Conservation (phyloP, 2,329 filamentous ascomycete species). For the Huntiella moniliformis region DNA sequence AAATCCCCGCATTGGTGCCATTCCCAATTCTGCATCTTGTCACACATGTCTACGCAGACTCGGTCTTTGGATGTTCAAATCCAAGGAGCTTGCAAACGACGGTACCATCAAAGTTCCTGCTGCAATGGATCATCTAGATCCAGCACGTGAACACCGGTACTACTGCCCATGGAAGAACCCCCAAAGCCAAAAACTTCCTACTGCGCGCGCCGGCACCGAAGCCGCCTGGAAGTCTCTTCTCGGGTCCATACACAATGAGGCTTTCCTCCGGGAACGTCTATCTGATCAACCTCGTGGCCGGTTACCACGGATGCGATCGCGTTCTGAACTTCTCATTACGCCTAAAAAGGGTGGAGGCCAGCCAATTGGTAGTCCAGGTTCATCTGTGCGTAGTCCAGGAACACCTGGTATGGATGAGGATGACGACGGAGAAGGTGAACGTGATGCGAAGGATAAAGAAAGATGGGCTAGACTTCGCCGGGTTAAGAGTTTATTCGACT, state of each 20-base stretch:
- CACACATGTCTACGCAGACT: slow-evolving; percentile 72
- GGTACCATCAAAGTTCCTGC: slow-evolving; percentile 37
- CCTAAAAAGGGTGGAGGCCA: slow-evolving; percentile 14
- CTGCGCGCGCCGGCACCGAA: slow-evolving; percentile 19
- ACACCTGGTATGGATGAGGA: not conserved
- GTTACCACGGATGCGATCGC: slow-evolving; percentile 9
- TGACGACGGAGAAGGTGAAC: slow-evolving; percentile 18
- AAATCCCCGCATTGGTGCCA: slow-evolving; percentile 34
- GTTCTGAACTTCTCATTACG: slow-evolving; percentile 6
- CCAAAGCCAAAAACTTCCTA: slow-evolving; percentile 32
- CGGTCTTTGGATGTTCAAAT: slow-evolving; percentile 85
- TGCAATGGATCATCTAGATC: slow-evolving; percentile 49
- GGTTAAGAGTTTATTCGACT: slow-evolving; percentile 53
- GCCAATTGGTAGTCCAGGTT: not conserved
- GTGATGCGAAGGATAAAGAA: slow-evolving; percentile 47
- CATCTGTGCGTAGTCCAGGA: not conserved
- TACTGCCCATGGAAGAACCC: slow-evolving; percentile 68
- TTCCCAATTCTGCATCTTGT: slow-evolving; percentile 60
- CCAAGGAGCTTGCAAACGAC: slow-evolving; percentile 42
- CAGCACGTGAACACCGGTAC: slow-evolving; percentile 54
- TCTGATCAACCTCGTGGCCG: slow-evolving; percentile 1
- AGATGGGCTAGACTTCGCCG: slow-evolving; percentile 52
- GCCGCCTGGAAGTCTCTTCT: slow-evolving; percentile 37
- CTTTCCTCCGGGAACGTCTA: slow-evolving; percentile 25
- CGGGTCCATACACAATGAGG: slow-evolving; percentile 38